Conservation (phyloP, 768 basidiomycete genomes). For the Galerina sulciceps region DNA sequence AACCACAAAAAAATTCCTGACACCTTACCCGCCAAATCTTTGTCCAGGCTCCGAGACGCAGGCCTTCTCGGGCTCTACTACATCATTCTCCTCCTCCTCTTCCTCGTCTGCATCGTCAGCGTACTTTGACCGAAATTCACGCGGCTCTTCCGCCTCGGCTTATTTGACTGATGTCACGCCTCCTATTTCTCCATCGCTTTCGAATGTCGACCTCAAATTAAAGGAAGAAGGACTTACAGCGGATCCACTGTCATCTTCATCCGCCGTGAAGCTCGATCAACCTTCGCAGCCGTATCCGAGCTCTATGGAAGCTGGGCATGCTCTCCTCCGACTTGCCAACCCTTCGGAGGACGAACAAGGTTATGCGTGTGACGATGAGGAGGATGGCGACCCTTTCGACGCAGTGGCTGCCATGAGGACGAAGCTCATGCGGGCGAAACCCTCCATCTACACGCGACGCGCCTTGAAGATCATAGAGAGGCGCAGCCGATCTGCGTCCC, state of each 20-base stretch:
- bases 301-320: background rate
- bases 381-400: conserved; percentile 2
- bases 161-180: conserved; percentile 24
- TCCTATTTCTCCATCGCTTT: conserved; percentile 22
- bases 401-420: conserved; percentile 5
- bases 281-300: background rate
- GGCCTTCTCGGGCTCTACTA: conserved; percentile 21
- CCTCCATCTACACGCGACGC: conserved; percentile 11
- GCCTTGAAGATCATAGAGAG: conserved; percentile 19
- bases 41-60: conserved; percentile 20
- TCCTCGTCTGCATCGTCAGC: conserved; percentile 16
- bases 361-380: conserved; percentile 10
- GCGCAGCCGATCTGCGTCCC: background rate
- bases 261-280: background rate
- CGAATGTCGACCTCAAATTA: conserved; percentile 3
- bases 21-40: conserved; percentile 15
- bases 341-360: conserved; percentile 4
- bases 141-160: conserved; percentile 21
- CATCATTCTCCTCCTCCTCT: conserved; percentile 17
- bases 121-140: conserved; percentile 16
- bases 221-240: background rate
- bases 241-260: background rate
- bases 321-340: background rate
- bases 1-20: conserved; percentile 3
- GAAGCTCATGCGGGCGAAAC: conserved; percentile 8